phyloP scores from a whole-genome alignment of 257 asterid species.

The Solanum gandarillasii region DNA sequence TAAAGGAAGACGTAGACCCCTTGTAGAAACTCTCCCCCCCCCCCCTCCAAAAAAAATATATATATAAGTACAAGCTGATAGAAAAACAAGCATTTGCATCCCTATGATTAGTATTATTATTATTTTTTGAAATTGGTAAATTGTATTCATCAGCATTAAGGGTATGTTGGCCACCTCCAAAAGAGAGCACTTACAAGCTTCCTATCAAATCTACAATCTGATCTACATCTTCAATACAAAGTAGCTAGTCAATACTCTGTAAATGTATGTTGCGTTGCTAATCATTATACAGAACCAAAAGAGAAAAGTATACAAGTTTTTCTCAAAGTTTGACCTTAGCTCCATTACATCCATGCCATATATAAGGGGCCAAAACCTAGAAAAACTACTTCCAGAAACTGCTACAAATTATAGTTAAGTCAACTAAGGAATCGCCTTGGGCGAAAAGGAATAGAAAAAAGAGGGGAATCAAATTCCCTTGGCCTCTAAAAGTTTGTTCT shows the following conservation, averaged over 20 bases:
- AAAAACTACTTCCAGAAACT: background rate
- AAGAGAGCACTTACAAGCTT: too few species aligned
- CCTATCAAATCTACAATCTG: too few species aligned
- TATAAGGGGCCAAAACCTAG: background rate
- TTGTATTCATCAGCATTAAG: too few species aligned
- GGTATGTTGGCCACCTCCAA: too few species aligned
- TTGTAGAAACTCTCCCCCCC: background rate
- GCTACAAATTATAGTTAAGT: background rate
- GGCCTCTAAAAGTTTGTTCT: constrained; percentile 1
- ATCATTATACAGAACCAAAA: background rate
- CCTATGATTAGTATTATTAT: background rate
- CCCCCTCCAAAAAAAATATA: background rate
- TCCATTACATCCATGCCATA: background rate
- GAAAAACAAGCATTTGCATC: background rate
- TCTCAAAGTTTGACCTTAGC: background rate
- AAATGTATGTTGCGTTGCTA: background rate
- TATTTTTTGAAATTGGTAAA: too few species aligned
- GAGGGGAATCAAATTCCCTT: background rate
- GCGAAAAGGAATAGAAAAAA: background rate
- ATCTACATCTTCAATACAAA: too few species aligned
- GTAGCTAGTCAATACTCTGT: background rate
- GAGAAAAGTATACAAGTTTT: background rate
- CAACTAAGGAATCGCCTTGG: background rate
- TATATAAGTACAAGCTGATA: background rate
- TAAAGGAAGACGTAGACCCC: background rate